Evolutionary conservation across 345 rosid species (phyloP).

Genomic region (Acer negundo): DNA sequence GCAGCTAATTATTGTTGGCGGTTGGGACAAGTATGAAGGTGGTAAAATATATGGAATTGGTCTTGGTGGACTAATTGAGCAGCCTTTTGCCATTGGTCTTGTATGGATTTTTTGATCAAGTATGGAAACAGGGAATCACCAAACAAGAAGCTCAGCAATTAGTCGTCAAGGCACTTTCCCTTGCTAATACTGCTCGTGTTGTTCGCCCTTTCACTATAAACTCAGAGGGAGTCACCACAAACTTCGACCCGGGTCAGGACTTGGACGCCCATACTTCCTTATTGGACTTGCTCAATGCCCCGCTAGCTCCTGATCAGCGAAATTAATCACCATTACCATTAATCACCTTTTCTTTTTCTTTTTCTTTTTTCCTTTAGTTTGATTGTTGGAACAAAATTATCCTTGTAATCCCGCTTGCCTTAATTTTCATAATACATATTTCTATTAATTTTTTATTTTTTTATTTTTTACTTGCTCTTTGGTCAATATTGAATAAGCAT

Average conservation of each 20-base stretch:
- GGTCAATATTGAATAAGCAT: too few species aligned
- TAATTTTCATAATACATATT: too few species aligned
- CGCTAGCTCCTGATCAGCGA: too few species aligned
- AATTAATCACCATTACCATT: too few species aligned
- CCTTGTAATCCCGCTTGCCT: too few species aligned
- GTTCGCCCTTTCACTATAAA: constrained; percentile 87
- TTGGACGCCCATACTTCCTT: constrained; percentile 75
- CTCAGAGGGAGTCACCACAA: constrained; percentile 82
- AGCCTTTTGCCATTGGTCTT: constrained; percentile 92
- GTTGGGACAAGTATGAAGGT: constrained; percentile 97
- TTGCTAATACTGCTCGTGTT: constrained; percentile 96
- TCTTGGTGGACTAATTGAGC: constrained; percentile 89
- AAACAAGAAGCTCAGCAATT: constrained; percentile 97
- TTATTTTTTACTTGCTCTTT: too few species aligned
- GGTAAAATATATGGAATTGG: constrained; percentile 90
- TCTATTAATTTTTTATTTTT: too few species aligned
- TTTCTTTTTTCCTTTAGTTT: too few species aligned
- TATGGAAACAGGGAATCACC: constrained; percentile 94
- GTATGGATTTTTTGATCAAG: constrained; percentile 96
- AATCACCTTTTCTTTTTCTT: too few species aligned
- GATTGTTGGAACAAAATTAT: too few species aligned
- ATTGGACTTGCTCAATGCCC: too few species aligned
- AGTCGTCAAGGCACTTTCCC: constrained; percentile 91
- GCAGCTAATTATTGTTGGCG: constrained; percentile 67
- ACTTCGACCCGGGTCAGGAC: constrained; percentile 87